Percentiles rank a stretch among this genome's conserved stretches.
phyloP scores from a whole-genome alignment of 139 green algal species.

The Chlorella sp. region DNA sequence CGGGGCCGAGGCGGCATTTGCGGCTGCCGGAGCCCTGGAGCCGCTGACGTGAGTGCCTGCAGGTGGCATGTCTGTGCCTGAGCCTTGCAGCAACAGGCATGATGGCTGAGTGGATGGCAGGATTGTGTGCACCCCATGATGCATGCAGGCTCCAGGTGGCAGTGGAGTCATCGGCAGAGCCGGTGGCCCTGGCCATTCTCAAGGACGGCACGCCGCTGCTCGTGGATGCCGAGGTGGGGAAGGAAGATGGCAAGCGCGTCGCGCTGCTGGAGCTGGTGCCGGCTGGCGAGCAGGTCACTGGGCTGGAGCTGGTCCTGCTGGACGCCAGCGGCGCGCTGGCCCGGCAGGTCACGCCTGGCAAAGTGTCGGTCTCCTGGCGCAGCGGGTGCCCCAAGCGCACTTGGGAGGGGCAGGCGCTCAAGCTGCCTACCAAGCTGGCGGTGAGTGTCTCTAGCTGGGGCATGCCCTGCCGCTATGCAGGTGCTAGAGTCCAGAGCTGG shows the following conservation, averaged over 20 bases:
- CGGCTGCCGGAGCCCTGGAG: not conserved
- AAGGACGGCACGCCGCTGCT: slow-evolving; percentile 27
- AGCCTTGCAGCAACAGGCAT: too few species aligned
- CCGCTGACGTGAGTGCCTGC: not conserved
- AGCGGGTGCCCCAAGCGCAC: slow-evolving; percentile 49
- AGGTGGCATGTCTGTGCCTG: too few species aligned
- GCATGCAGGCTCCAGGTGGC: slow-evolving; percentile 27
- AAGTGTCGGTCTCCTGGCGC: slow-evolving; percentile 64
- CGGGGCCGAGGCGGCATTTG: not conserved
- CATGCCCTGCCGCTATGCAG: not conserved
- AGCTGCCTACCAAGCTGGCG: slow-evolving; percentile 19
- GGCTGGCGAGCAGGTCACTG: slow-evolving; percentile 30
- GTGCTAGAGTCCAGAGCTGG: not conserved
- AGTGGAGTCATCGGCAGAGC: slow-evolving; percentile 47
- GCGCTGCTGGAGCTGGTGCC: slow-evolving; percentile 18
- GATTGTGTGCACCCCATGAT: too few species aligned
- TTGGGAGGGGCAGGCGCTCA: slow-evolving; percentile 29
- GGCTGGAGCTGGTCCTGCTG: slow-evolving; percentile 52
- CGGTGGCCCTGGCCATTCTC: slow-evolving; percentile 37
- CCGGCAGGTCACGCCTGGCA: slow-evolving; percentile 26
- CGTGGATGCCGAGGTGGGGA: slow-evolving; percentile 8
- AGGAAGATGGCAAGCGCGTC: slow-evolving; percentile 2
- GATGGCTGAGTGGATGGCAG: too few species aligned
- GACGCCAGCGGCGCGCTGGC: slow-evolving; percentile 50
- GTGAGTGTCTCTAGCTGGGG: not conserved